Conservation (phyloP, 83 land plant genomes). For the Picea mariana region DNA sequence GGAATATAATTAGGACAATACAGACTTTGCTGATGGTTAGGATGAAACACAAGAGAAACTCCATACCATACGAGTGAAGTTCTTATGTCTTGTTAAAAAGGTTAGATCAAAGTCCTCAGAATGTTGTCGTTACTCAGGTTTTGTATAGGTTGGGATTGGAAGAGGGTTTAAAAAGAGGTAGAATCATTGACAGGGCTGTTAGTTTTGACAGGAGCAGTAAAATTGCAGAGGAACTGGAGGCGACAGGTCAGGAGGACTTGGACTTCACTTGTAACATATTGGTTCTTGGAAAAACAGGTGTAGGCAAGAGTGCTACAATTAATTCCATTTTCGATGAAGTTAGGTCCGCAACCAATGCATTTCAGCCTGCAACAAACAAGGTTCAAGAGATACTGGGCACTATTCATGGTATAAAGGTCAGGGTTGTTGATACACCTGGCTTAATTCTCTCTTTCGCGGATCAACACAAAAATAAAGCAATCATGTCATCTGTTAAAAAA, state of each 20-base stretch:
- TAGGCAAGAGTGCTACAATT: no score
- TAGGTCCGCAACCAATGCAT: no score
- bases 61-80: conserved; percentile 74
- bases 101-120: conserved; percentile 47
- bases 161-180: conserved; percentile 83
- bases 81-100: conserved; percentile 79
- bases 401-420: no score
- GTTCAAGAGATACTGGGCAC: no score
- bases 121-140: conserved; percentile 96
- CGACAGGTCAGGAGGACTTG: no score
- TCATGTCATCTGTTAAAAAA: conserved; percentile 73
- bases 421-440: no score
- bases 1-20: conserved; percentile 47
- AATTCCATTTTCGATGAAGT: no score
- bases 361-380: no score
- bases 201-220: conserved; percentile 21
- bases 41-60: conserved; percentile 29
- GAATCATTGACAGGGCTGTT: conserved; percentile 44
- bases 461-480: conserved; percentile 71
- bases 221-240: no score
- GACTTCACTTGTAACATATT: no score
- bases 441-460: conserved; percentile 43
- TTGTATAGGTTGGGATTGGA: conserved; percentile 91
- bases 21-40: conserved; percentile 62
- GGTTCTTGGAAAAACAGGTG: no score